Evolutionary conservation across 2,329 filamentous ascomycete genomes (phyloP).

Genomic region (Aspergillus carbonarius): DNA sequence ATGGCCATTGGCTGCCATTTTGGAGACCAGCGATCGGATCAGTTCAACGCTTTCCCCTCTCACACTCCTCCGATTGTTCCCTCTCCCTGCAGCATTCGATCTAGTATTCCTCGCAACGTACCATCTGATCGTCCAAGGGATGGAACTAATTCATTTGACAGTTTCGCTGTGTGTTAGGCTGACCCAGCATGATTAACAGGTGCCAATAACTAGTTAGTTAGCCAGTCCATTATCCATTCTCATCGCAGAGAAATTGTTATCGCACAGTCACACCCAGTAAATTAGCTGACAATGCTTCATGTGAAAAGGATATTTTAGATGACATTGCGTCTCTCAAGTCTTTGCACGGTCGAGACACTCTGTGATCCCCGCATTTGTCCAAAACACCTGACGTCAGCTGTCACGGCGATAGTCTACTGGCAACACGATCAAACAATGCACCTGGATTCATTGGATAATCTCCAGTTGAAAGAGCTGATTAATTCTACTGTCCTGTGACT

Average conservation of each 20-base stretch:
- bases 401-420: neutral
- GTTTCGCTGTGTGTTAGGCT: neutral
- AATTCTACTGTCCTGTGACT: neutral
- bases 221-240: neutral
- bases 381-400: constrained; percentile 19
- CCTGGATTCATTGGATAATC: neutral
- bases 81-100: neutral
- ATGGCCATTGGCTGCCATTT: neutral
- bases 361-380: constrained; percentile 12
- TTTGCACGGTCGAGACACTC: neutral
- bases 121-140: neutral
- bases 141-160: neutral
- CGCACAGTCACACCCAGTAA: no score
- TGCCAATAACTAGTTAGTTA: neutral
- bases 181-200: neutral
- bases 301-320: neutral
- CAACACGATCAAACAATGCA: neutral
- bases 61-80: neutral
- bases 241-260: neutral
- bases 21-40: neutral
- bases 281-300: neutral
- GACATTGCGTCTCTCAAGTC: neutral
- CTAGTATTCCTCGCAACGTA: neutral
- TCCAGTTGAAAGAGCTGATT: constrained; percentile 1
- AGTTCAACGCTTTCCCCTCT: no score